phyloP scores from a whole-genome alignment of 768 basidiomycete species.

The Leccinellum albellum region DNA sequence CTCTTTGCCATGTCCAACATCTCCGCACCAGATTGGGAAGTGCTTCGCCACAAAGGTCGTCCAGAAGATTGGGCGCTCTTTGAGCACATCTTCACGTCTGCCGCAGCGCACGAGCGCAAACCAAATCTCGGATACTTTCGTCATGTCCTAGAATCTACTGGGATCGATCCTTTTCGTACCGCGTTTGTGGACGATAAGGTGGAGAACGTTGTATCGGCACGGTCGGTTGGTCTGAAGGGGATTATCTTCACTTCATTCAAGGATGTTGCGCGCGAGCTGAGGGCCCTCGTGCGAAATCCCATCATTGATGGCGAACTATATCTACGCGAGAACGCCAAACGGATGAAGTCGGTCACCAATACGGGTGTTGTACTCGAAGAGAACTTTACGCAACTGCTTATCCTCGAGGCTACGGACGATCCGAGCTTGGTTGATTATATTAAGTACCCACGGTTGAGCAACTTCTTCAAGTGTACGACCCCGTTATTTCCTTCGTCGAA shows the following conservation, averaged over 20 bases:
- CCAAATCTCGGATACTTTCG: constrained; percentile 19
- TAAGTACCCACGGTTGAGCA: constrained; percentile 16
- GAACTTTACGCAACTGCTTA: constrained; percentile 18
- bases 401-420: constrained; percentile 17
- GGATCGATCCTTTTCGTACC: constrained; percentile 17
- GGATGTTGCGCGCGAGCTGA: constrained; percentile 14
- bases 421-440: constrained; percentile 18
- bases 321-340: constrained; percentile 8
- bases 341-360: constrained; percentile 16
- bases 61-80: constrained; percentile 19
- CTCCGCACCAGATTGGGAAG: constrained; percentile 19
- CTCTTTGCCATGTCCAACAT: constrained; percentile 24
- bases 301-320: constrained; percentile 14
- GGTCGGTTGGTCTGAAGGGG: constrained; percentile 18
- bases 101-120: constrained; percentile 14
- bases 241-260: constrained; percentile 18
- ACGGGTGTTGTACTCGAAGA: constrained; percentile 16
- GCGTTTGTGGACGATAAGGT: constrained; percentile 23
- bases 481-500: background rate
- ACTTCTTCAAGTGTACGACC: constrained; percentile 18
- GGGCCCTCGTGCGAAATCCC: constrained; percentile 12
- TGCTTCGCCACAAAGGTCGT: background rate
- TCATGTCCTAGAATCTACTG: constrained; percentile 14
- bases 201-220: constrained; percentile 20
- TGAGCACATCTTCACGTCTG: constrained; percentile 19